These are phyloP conservation scores for Dictyostelium intermedium DNA, from an alignment of 78 protist species.

Conservation along the genomic window DNA sequence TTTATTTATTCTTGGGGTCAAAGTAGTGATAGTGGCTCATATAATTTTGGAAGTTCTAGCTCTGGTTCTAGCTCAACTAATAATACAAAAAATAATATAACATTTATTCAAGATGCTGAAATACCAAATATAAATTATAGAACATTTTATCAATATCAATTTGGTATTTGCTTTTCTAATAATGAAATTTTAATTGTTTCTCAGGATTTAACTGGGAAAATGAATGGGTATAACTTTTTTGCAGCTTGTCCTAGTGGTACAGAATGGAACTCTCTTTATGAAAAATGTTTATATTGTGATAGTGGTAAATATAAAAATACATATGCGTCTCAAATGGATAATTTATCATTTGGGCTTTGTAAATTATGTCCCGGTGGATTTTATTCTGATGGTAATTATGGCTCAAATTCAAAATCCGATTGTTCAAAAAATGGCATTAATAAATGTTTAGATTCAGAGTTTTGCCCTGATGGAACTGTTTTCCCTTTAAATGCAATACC, in stretches of 20 bases:
- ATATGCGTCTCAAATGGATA: too few species aligned
- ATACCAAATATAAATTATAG: slow-evolving; percentile 42
- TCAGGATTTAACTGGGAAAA: not conserved
- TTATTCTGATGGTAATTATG: not conserved
- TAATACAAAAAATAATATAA: too few species aligned
- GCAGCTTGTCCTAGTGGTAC: slow-evolving; percentile 16
- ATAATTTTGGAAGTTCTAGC: not conserved
- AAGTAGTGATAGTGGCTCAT: too few species aligned
- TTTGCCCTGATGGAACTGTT: slow-evolving; percentile 39
- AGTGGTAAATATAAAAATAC: slow-evolving; percentile 15
- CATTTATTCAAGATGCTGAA: too few species aligned
- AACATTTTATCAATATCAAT: slow-evolving; percentile 19
- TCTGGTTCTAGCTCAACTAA: not conserved
- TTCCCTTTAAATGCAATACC: not conserved
- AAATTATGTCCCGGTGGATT: slow-evolving; percentile 45
- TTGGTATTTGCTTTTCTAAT: not conserved
- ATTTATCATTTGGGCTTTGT: slow-evolving; percentile 41
- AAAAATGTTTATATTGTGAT: not conserved
- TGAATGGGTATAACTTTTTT: slow-evolving; percentile 4
- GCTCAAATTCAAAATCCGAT: not conserved
- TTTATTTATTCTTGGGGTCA: too few species aligned
- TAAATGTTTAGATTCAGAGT: not conserved
- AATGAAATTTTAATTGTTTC: slow-evolving; percentile 10
- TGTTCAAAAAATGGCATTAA: not conserved
- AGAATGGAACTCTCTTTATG: not conserved